These are phyloP conservation scores for Termitomyces sp. DNA, from an alignment of 768 basidiomycete genomes.

Conservation along the genomic window DNA sequence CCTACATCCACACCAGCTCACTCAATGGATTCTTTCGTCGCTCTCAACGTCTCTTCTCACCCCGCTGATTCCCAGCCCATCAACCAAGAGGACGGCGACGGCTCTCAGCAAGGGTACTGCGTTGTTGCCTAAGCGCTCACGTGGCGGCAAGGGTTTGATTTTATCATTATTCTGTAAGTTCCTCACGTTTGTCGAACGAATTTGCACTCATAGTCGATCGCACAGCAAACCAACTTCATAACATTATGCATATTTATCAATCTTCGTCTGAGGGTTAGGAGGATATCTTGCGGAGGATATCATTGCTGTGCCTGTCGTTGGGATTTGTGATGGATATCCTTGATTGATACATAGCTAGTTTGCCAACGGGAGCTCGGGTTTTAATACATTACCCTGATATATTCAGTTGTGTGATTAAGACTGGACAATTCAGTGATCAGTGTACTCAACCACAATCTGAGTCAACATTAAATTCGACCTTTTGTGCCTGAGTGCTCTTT, in stretches of 20 bases:
- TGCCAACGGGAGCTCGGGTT: background rate
- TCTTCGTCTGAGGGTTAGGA: background rate
- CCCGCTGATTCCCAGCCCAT: background rate
- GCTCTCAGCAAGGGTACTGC: background rate
- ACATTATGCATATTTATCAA: background rate
- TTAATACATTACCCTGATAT: background rate
- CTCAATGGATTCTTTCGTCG: slow-evolving; percentile 2
- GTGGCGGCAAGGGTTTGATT: background rate
- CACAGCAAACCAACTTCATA: background rate
- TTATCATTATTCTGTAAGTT: background rate
- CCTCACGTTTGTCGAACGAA: background rate
- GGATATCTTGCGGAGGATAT: no score
- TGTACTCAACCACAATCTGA: background rate
- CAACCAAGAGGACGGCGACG: background rate
- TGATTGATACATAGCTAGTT: background rate
- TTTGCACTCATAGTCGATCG: background rate
- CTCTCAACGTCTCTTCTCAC: background rate
- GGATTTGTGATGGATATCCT: background rate
- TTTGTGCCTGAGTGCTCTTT: background rate
- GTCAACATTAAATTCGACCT: background rate
- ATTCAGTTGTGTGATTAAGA: background rate
- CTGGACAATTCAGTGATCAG: background rate
- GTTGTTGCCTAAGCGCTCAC: background rate
- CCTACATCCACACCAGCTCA: background rate
- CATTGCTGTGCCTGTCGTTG: no score